Conservation (phyloP, 2,329 filamentous ascomycete species). For the Claviceps lovelessii region DNA sequence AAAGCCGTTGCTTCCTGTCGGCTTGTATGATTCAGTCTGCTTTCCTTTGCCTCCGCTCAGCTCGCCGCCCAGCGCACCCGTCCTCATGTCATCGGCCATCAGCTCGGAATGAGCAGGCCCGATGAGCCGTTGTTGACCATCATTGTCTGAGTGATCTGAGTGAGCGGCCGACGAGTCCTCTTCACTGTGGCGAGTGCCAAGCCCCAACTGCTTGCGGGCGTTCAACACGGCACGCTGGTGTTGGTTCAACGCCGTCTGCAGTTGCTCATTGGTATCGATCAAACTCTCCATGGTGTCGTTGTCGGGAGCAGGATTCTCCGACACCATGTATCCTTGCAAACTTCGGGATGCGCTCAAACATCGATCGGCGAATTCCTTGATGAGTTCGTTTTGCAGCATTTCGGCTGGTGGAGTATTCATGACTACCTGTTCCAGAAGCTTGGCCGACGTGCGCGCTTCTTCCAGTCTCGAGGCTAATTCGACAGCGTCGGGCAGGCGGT, state of each 20-base stretch:
- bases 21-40: constrained; percentile 15
- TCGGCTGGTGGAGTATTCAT: constrained; percentile 69
- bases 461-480: constrained; percentile 76
- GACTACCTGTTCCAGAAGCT: constrained; percentile 80
- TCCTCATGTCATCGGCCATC: background rate
- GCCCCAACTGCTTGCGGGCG: constrained; percentile 41
- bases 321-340: constrained; percentile 74
- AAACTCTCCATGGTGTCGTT: constrained; percentile 87
- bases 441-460: constrained; percentile 80
- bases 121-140: constrained; percentile 1
- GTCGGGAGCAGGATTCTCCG: constrained; percentile 66
- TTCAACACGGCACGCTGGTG: constrained; percentile 69
- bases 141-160: constrained; percentile 15
- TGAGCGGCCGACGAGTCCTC: constrained; percentile 14
- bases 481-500: constrained; percentile 47
- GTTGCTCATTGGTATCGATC: constrained; percentile 87
- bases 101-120: background rate
- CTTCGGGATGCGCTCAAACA: constrained; percentile 68
- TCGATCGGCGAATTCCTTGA: constrained; percentile 81
- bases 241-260: constrained; percentile 67
- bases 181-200: constrained; percentile 15
- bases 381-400: constrained; percentile 68
- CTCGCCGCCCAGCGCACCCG: background rate
- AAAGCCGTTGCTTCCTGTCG: constrained; percentile 8
- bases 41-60: constrained; percentile 19